Evolutionary conservation across 345 rosid species (phyloP), one percentile per base, ranked within the genome.

Genomic region (Salix arbutifolia): DNA sequence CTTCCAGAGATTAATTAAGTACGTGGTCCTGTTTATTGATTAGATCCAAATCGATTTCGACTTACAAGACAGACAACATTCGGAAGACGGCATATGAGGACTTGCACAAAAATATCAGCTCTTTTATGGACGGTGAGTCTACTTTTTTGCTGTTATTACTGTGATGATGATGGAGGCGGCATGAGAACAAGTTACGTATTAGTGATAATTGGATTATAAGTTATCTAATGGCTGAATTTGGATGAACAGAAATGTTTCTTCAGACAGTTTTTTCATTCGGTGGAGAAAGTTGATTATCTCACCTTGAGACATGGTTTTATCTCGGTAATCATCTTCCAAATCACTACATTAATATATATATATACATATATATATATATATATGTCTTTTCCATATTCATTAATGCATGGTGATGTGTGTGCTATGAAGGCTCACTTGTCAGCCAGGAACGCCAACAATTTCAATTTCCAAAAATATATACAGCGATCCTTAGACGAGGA

Each of bases 401-500:
- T 35, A 10, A 33, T 50, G 14, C 9, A 8, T 26, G 30, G 21
- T 46, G 18, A 17, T 69, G 53, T 46, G 10, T 69, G 53, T 9
- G 16, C 33, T 48, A 6, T 46, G 1, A 48, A 82, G 82, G 85
- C 82, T 25, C 85, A 82, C 53, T 70, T 82, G 33, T 73, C 80
- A 9, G 79, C 82, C 25, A 77, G 65, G 44, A 78, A 81, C 53
- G 53, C 4, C 71, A 81, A 82, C 25, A 25, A 76, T 25, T 87
- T 84, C 76, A 58, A 87, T 69, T 87, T 85, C 74, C 88, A 87
- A 31, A 68, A 79, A 18, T 83, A 81, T 79, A 83, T 85, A 23
- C 69, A 85, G 5, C 35, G 88, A 85, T 79, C 87, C 26, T 65
- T 87, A 25, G 84, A 87, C 33, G 81, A 87, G 61, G 89, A 87